Evolutionary conservation across 306 rosid species (phyloP), one percentile per base, ranked within the genome.

Genomic region (Ochetophila trinervis): DNA sequence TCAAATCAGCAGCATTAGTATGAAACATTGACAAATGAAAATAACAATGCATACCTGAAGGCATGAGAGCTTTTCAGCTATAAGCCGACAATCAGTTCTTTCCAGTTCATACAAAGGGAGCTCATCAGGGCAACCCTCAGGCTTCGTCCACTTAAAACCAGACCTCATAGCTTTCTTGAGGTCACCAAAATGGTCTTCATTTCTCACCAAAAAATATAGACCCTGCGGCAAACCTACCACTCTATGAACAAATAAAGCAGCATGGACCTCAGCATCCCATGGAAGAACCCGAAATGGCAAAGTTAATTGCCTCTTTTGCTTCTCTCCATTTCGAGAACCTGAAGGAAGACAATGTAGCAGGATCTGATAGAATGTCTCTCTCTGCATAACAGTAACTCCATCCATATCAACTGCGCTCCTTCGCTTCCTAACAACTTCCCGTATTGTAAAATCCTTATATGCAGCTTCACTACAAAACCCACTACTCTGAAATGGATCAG

Each of bases 361-460:
- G 60, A 89, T 83, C 78, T 93, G 95, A 78, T 89, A 89, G 84
- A 89, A 93, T 0, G 86, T 73, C 5, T 86, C 87, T 63, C 91
- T 83, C 49, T 72, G 74, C 67, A 93, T 89, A 42, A 15, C 44
- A 6, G 91, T 89, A 48, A 86, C 82, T 30, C 88, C 91, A 51
- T 93, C 98, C 98, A 93, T 87, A 79, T 87, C 97, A 15, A 93
- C 97, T 0, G 97, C 98, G 40, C 98, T 89, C 72, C 98, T 84
- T 11, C 97, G 89, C 77, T 84, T 93, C 85, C 97, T 71, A 19
- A 84, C 89, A 54, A 93, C 83, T 73, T 93, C 83, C 73, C 97
- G 89, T n/a, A 69, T 66, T 1, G 82, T 87, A 14, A 80, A 83
- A 2, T 76, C 86, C 76, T 85, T 86, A 56, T 87, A 93, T 0